These are phyloP conservation scores for Cryptosporidium baileyi DNA, from an alignment of 169 alveolate genomes.

Conservation along the genomic window DNA sequence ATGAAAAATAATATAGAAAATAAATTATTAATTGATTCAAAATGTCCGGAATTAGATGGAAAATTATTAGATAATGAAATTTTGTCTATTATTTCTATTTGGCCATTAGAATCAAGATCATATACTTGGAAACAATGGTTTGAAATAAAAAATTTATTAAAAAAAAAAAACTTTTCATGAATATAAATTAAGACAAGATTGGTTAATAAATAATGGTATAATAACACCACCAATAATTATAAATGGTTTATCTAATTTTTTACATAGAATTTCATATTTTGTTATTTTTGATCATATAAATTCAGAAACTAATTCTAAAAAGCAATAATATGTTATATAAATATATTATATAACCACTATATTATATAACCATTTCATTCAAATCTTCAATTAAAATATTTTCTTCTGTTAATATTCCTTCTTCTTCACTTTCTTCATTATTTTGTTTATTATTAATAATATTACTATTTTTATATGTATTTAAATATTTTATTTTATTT, in stretches of 20 bases:
- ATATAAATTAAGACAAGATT: conserved; percentile 30
- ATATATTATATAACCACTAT: too few species aligned
- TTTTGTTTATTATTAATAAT: not conserved
- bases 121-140: conserved; percentile 19
- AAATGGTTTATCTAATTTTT: conserved; percentile 18
- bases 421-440: not conserved
- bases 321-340: too few species aligned
- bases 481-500: too few species aligned
- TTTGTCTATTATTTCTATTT: conserved; percentile 4
- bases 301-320: too few species aligned
- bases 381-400: conserved; percentile 36
- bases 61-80: conserved; percentile 1
- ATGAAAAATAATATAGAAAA: not conserved
- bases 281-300: not conserved
- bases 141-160: conserved; percentile 20
- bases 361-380: not conserved
- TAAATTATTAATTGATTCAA: not conserved
- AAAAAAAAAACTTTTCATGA: not conserved
- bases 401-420: conserved; percentile 45
- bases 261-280: conserved; percentile 28
- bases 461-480: not conserved
- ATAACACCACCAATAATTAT: conserved; percentile 7
- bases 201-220: conserved; percentile 24
- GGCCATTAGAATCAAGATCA: conserved; percentile 49
- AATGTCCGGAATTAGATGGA: conserved; percentile 9